These are phyloP conservation scores for Podospora pseudoanserina DNA, from an alignment of 495 filamentous ascomycete species.

Conservation along the genomic window DNA sequence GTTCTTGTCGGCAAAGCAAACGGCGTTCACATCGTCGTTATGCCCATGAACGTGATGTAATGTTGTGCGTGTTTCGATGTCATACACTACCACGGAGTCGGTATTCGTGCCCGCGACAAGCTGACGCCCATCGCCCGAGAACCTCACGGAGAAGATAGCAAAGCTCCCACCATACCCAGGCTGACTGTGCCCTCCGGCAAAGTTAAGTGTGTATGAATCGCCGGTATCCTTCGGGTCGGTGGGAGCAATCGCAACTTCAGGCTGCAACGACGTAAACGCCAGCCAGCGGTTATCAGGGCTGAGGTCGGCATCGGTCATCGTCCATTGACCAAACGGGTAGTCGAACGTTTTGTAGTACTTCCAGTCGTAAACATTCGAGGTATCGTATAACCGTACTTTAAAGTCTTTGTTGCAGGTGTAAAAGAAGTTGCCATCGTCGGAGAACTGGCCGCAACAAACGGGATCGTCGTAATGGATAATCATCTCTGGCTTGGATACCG, in stretches of 20 bases:
- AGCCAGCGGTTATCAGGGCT: conserved; percentile 90
- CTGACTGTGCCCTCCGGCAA: conserved; percentile 46
- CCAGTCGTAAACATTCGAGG: conserved; percentile 93
- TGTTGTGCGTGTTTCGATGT: conserved; percentile 72
- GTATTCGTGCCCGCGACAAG: conserved; percentile 84
- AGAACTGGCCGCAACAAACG: conserved; percentile 95
- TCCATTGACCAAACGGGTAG: conserved; percentile 88
- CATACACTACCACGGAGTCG: conserved; percentile 83
- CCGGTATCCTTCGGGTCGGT: conserved; percentile 78
- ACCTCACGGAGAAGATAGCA: conserved; percentile 85
- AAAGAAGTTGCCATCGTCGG: conserved; percentile 95
- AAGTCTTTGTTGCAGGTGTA: conserved; percentile 94
- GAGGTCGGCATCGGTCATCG: conserved; percentile 87
- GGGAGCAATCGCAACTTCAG: conserved; percentile 75
- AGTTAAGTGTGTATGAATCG: conserved; percentile 72
- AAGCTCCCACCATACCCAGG: conserved; percentile 42
- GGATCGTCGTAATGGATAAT: conserved; percentile 81
- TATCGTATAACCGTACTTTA: conserved; percentile 94
- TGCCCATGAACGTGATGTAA: conserved; percentile 77
- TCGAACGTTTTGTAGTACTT: conserved; percentile 89
- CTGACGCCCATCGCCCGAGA: conserved; percentile 88
- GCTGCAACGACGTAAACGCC: conserved; percentile 82
- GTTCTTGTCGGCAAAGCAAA: conserved; percentile 85
- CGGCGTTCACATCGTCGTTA: conserved; percentile 88
- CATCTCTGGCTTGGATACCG: conserved; percentile 73